Conservation (phyloP, 345 rosid genomes). For the Lepidium sativum region DNA sequence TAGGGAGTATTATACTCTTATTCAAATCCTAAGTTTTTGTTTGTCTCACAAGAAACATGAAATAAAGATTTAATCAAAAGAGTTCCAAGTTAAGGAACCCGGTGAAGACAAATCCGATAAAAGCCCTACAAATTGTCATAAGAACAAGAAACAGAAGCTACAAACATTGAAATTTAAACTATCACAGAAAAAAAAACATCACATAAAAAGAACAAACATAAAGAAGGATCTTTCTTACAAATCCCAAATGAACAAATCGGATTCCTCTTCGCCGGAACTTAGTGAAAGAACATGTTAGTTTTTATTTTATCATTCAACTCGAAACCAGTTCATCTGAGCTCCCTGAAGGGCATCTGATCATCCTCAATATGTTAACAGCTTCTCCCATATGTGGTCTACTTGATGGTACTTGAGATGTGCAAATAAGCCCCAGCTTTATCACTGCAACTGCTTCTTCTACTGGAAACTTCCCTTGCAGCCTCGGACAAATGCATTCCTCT, state of each 20-base stretch:
- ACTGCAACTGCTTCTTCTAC: conserved; percentile 87
- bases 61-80: conserved; percentile 7
- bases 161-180: conserved; percentile 18
- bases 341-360: conserved; percentile 88
- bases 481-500: conserved; percentile 71
- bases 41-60: neutral
- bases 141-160: conserved; percentile 31
- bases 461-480: conserved; percentile 63
- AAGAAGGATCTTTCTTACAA: conserved; percentile 27
- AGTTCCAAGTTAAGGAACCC: conserved; percentile 42
- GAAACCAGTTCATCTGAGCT: conserved; percentile 66
- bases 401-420: conserved; percentile 96
- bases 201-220: conserved; percentile 14
- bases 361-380: conserved; percentile 83
- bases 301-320: neutral
- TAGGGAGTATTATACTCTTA: neutral
- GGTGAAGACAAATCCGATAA: conserved; percentile 79
- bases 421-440: conserved; percentile 86
- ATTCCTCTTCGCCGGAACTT: conserved; percentile 71
- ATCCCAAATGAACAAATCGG: conserved; percentile 48
- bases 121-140: conserved; percentile 16
- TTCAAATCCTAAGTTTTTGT: neutral
- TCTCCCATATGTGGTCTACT: conserved; percentile 98
- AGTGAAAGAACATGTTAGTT: conserved; percentile 17
- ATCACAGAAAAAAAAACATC: no score